Conservation (phyloP, 257 asterid genomes). For the Solanum virginianum region DNA sequence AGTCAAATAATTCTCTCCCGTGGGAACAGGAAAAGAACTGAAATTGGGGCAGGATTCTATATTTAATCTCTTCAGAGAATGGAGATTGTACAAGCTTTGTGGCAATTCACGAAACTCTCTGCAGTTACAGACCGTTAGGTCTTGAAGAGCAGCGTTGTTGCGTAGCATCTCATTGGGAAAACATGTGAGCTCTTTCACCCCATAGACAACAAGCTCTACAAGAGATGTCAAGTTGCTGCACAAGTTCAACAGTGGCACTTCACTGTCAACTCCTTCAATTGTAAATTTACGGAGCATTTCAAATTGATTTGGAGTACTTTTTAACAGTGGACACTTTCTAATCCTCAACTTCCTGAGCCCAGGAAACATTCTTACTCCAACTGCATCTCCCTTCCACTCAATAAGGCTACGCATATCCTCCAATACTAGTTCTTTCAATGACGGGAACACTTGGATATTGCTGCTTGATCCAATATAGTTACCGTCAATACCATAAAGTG, state of each 20-base stretch:
- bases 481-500: background rate
- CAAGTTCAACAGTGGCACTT: background rate
- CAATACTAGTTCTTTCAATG: background rate
- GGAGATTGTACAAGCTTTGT: background rate
- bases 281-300: background rate
- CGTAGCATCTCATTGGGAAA: background rate
- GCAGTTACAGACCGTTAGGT: background rate
- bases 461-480: background rate
- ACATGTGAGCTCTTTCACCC: background rate
- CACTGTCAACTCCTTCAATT: background rate
- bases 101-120: conserved; percentile 1
- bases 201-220: background rate
- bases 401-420: background rate
- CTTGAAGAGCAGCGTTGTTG: background rate
- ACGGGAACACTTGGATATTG: background rate
- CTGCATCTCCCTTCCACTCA: background rate
- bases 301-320: conserved; percentile 13
- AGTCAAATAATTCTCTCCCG: background rate
- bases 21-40: background rate
- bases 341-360: background rate
- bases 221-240: conserved; percentile 1
- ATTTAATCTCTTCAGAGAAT: background rate
- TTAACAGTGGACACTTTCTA: background rate
- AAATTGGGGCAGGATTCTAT: background rate
- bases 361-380: conserved; percentile 4